phyloP scores from a whole-genome alignment of 345 rosid genomes.

The Bruguiera parviflora region DNA sequence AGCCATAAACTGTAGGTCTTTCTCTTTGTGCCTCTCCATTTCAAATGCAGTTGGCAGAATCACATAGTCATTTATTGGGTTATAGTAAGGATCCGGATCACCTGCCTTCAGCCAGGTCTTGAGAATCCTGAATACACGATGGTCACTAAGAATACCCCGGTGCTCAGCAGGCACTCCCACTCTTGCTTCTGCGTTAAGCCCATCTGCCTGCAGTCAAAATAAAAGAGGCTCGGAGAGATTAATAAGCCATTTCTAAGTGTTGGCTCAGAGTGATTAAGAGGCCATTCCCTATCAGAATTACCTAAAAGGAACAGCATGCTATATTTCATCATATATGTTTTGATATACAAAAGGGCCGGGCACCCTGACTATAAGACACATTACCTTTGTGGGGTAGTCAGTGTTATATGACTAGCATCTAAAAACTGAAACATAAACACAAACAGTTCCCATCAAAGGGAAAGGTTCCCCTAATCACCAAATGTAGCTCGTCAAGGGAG shows the following conservation, averaged over 20 bases:
- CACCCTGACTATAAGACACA: too few relatives aligned
- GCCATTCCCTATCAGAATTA: too few relatives aligned
- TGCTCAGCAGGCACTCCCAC: conserved; percentile 95
- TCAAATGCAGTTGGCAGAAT: conserved; percentile 72
- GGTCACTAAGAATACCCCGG: conserved; percentile 82
- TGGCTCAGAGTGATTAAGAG: too few relatives aligned
- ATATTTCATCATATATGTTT: too few relatives aligned
- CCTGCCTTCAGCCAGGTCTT: conserved; percentile 90
- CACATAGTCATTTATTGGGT: conserved; percentile 85
- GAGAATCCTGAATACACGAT: conserved; percentile 76
- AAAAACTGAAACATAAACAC: not conserved
- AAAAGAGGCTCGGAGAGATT: too few relatives aligned
- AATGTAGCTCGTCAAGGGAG: too few relatives aligned
- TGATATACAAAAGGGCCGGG: too few relatives aligned
- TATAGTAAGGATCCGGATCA: conserved; percentile 72
- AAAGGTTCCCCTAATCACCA: not conserved
- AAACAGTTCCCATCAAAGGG: not conserved
- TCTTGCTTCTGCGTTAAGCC: conserved; percentile 87
- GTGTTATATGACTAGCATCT: not conserved
- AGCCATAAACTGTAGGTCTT: conserved; percentile 68
- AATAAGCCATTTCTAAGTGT: too few relatives aligned
- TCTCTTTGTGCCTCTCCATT: conserved; percentile 51
- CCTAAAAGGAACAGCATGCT: too few relatives aligned
- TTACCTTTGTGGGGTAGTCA: too few relatives aligned
- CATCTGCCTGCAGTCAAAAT: conserved; percentile 61